Evolutionary conservation across 2,329 filamentous ascomycete species (phyloP).

Genomic region (Arthrobotrys pseudoclavata): DNA sequence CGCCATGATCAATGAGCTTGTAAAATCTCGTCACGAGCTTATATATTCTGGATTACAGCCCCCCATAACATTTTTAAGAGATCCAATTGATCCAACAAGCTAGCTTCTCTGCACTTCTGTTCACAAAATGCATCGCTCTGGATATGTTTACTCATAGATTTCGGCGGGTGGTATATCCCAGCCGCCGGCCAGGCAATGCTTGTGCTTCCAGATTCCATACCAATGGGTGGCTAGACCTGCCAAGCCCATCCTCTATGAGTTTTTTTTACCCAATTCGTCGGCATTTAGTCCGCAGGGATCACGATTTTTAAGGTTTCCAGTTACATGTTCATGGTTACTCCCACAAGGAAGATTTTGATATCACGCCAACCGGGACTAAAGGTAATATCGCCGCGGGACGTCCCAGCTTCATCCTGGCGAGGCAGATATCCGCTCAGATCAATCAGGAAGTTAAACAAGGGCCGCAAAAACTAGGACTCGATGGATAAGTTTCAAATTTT

Average conservation of each 20-base stretch:
- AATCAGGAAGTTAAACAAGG: slow-evolving; percentile 9
- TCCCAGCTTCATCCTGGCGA: slow-evolving; percentile 17
- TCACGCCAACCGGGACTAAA: slow-evolving; percentile 25
- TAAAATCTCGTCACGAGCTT: slow-evolving; percentile 25
- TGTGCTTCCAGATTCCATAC: slow-evolving; percentile 25
- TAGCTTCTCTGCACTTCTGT: slow-evolving; percentile 19
- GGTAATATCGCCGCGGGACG: slow-evolving; percentile 19
- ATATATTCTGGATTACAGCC: slow-evolving; percentile 6
- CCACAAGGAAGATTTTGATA: slow-evolving; percentile 14
- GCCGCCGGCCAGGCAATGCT: slow-evolving; percentile 26
- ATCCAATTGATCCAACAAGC: slow-evolving; percentile 10
- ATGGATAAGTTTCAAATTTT: slow-evolving; percentile 10
- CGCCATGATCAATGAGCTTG: slow-evolving; percentile 1
- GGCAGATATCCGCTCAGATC: slow-evolving; percentile 12
- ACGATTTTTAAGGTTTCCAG: slow-evolving; percentile 16
- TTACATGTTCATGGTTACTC: slow-evolving; percentile 11
- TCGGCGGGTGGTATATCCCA: slow-evolving; percentile 11
- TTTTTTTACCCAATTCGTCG: slow-evolving; percentile 29
- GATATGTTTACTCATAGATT: slow-evolving; percentile 13
- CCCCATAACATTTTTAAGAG: background rate
- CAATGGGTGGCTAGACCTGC: slow-evolving; percentile 22
- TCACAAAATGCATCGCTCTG: slow-evolving; percentile 9
- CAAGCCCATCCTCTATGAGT: slow-evolving; percentile 13
- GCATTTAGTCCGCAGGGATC: slow-evolving; percentile 1
- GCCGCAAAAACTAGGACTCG: slow-evolving; percentile 19